Base-by-base conservation (phyloP, 352 stramenopile genomes). In the Phytophthora fragariaefolia region DNA sequence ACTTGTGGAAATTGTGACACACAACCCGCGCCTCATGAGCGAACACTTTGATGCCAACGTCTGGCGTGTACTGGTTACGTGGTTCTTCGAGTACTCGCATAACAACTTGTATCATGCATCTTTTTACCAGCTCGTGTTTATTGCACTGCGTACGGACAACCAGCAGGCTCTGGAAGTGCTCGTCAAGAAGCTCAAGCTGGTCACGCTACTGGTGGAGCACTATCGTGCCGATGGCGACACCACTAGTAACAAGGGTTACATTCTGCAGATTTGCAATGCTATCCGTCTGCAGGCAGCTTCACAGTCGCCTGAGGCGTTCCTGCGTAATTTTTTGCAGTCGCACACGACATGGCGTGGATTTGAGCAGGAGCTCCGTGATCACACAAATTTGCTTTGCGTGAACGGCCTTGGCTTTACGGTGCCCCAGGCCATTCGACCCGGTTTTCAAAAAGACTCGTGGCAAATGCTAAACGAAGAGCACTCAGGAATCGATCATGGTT, bases 51-150 rank as follows among this genome's bases (percentile, higher is more conserved):
- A 93, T 57, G 76, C 69, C n/a, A 77, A 94, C 45, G 83, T 97
- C 7, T 97, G 91, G 91, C 85, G 87, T 36, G 84, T 95, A 27
- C 68, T 97, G 49, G 77, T 93, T 26, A 76, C 74, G 32, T 97
- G 91, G 91, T 96, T 97, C 67, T 94, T 97, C 48, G 86, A 96
- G 76, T 97, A 97, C 71, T 83, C 87, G 28, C 87, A 97, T 82
- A 97, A 95, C 70, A 97, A 97, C 61, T 36, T 97, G 59, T 97
- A 97, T 58, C 90, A 97, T 59, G 83, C 83, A 26, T 77, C 88
- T 22, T 97, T 97, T 50, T 97, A 96, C 70, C 89, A 95, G 64
- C 77, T 97, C 24, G 77, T 97, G 24, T 95, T 97, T 65, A 89
- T 95, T 68, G 85, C 86, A 13, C 66, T 97, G 52, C 87, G 87